These are phyloP conservation scores for Rhodotorula mucilaginosa DNA, from an alignment of 1,284 basidiomycete genomes.

Conservation along the genomic window DNA sequence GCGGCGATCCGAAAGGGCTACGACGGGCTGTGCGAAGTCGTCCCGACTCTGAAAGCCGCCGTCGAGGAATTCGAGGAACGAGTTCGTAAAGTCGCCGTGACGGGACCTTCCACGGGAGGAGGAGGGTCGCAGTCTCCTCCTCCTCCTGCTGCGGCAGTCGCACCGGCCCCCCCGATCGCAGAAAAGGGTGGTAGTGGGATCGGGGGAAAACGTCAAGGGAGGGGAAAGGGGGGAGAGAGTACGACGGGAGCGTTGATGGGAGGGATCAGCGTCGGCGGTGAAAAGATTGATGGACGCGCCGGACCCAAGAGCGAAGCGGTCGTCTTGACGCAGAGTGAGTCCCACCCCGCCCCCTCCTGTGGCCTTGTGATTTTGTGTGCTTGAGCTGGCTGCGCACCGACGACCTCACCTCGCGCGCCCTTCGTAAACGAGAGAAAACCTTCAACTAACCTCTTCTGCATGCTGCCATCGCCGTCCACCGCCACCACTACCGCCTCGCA, in stretches of 20 bases:
- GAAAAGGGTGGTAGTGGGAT: conserved; percentile 55
- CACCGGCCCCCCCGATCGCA: no score
- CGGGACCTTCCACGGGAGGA: conserved; percentile 49
- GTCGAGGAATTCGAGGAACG: conserved; percentile 50
- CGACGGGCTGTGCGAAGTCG: conserved; percentile 72
- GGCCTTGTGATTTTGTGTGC: no score
- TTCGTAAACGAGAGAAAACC: conserved; percentile 4
- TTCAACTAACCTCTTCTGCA: no score
- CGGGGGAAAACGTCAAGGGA: conserved; percentile 1
- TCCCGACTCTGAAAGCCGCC: conserved; percentile 74
- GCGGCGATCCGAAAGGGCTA: conserved; percentile 87
- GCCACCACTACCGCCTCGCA: conserved; percentile 45
- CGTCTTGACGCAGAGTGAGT: conserved; percentile 74
- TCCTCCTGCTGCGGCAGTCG: no score
- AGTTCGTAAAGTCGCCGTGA: conserved; percentile 58
- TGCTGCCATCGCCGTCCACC: no score
- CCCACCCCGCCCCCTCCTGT: no score
- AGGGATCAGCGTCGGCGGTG: conserved; percentile 53
- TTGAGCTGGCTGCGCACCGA: no score
- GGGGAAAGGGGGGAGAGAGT: conserved; percentile 5
- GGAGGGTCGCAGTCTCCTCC: no score
- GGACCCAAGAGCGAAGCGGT: conserved; percentile 81
- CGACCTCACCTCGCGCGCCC: neutral
- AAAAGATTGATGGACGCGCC: conserved; percentile 71
- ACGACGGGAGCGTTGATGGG: conserved; percentile 40